Percentiles rank a stretch among this genome's conserved stretches.
phyloP scores from a whole-genome alignment of 495 filamentous ascomycete species.

The Penicillium pancosmium region DNA sequence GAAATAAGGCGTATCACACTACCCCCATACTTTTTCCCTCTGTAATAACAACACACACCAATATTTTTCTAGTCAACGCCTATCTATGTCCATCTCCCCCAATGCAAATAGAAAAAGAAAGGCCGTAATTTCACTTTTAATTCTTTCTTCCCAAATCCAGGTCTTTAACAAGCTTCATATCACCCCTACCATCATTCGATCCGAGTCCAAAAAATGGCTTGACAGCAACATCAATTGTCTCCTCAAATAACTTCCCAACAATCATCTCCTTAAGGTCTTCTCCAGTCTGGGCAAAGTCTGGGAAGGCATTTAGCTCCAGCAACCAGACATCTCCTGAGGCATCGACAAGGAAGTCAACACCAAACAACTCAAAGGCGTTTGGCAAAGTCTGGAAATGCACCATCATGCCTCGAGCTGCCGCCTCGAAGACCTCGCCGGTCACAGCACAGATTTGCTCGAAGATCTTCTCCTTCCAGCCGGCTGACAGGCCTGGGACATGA shows the following conservation, averaged over 20 bases:
- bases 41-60: background rate
- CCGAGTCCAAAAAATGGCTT: slow-evolving; percentile 58
- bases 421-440: slow-evolving; percentile 79
- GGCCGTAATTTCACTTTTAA: slow-evolving; percentile 9
- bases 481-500: slow-evolving; percentile 35
- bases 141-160: slow-evolving; percentile 60
- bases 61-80: background rate
- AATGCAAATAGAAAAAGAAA: background rate
- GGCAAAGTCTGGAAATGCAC: slow-evolving; percentile 89
- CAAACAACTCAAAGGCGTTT: slow-evolving; percentile 90
- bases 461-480: slow-evolving; percentile 59
- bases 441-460: slow-evolving; percentile 72
- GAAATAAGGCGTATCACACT: background rate
- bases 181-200: slow-evolving; percentile 30
- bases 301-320: slow-evolving; percentile 95
- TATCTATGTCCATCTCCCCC: slow-evolving; percentile 2
- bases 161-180: slow-evolving; percentile 59
- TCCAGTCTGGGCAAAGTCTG: slow-evolving; percentile 92
- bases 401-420: slow-evolving; percentile 77
- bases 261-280: slow-evolving; percentile 63
- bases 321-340: slow-evolving; percentile 64
- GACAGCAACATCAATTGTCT: slow-evolving; percentile 67
- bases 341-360: slow-evolving; percentile 88
- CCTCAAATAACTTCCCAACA: slow-evolving; percentile 75
- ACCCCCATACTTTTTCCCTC: background rate